Percentiles rank a stretch among this genome's conserved stretches.
These are phyloP conservation scores for Eucalyptus erythrocorys DNA, from an alignment of 345 rosid genomes.

Conservation along the genomic window DNA sequence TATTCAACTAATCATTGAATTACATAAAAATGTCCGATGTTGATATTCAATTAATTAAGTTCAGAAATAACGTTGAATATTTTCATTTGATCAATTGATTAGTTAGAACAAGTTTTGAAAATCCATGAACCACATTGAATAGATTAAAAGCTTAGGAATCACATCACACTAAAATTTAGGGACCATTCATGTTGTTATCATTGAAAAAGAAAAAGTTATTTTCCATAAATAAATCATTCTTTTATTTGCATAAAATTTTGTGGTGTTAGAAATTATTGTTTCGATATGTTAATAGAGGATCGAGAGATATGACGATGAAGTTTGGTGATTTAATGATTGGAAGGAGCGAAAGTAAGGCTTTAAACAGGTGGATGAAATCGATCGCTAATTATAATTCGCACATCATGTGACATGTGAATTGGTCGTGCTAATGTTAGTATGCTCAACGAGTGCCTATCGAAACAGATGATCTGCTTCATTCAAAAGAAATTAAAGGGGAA, in stretches of 20 bases:
- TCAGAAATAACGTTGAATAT: no score
- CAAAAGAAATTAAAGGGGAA: not conserved
- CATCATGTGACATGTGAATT: rapidly evolving
- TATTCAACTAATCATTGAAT: no score
- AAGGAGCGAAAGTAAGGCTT: not conserved
- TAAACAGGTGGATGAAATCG: not conserved
- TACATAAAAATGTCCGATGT: no score
- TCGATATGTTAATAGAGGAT: not conserved
- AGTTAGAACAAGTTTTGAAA: rapidly evolving
- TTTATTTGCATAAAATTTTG: not conserved
- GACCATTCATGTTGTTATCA: not conserved
- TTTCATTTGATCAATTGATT: no score
- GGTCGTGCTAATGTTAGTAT: not conserved
- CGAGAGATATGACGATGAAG: not conserved
- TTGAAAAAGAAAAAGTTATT: rapidly evolving
- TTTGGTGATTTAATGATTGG: not conserved
- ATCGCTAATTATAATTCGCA: not conserved
- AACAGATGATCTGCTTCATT: not conserved
- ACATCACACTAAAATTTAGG: not conserved
- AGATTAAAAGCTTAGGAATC: rapidly evolving
- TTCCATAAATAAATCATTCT: no score
- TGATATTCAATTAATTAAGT: rapidly evolving
- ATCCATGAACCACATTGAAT: not conserved
- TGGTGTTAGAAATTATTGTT: rapidly evolving
- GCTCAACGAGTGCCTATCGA: not conserved